phyloP scores from a whole-genome alignment of 225 moss, liverwort and hornwort species.

The Lunularia cruciata region DNA sequence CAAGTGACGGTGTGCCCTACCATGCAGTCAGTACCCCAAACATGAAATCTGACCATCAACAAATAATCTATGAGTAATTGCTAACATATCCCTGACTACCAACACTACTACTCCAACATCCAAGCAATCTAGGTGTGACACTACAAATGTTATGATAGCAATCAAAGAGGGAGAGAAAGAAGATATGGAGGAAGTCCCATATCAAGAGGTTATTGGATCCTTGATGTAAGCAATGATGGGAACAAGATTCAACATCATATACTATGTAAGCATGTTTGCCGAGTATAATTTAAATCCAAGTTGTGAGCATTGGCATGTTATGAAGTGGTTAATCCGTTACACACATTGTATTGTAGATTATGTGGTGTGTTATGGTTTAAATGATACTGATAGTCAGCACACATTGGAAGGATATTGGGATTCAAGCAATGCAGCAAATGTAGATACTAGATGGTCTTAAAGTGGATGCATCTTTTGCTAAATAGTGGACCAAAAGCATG shows the following conservation, averaged over 20 bases:
- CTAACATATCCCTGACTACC: no score
- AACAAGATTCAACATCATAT: not conserved
- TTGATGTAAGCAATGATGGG: not conserved
- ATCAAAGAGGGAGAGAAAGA: not conserved
- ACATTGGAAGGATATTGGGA: slow-evolving; percentile 1
- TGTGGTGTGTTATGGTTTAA: no score
- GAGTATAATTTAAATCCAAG: slow-evolving; percentile 1
- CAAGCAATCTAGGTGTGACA: no score
- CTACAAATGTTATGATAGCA: no score
- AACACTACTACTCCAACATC: no score
- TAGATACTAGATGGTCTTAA: not conserved
- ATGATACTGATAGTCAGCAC: no score
- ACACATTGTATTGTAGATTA: no score
- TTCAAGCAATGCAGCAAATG: slow-evolving; percentile 14
- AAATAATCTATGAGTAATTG: no score
- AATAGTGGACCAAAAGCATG: slow-evolving; percentile 20
- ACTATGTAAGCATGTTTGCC: not conserved
- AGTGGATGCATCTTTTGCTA: slow-evolving; percentile 10
- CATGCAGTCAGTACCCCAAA: no score
- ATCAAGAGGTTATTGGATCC: not conserved
- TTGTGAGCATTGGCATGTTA: not conserved
- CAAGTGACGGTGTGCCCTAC: no score
- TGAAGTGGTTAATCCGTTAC: not conserved
- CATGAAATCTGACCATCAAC: no score
- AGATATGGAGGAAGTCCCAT: not conserved